phyloP scores from a whole-genome alignment of 257 asterid genomes.

The Ilex asprella region DNA sequence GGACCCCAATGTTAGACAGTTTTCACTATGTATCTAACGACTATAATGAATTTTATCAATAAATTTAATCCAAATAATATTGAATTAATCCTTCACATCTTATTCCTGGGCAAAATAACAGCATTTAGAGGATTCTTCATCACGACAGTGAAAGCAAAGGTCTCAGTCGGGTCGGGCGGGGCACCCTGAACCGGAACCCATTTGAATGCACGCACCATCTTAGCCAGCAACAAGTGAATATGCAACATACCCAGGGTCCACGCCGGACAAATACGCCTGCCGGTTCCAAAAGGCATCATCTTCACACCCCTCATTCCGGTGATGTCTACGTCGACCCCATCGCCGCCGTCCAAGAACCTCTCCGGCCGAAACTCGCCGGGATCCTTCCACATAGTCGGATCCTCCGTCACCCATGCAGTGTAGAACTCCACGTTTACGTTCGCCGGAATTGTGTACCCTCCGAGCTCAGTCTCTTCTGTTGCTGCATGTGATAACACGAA shows the following conservation, averaged over 20 bases:
- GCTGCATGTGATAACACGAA: constrained; percentile 80
- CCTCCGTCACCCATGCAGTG: constrained; percentile 91
- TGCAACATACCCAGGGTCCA: constrained; percentile 84
- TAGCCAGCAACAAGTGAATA: constrained; percentile 55
- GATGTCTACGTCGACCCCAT: constrained; percentile 79
- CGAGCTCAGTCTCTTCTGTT: constrained; percentile 53
- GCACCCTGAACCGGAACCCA: constrained; percentile 75
- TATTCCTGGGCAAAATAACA: constrained; percentile 48
- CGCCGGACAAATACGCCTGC: constrained; percentile 92
- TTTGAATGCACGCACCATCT: constrained; percentile 75
- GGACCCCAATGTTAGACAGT: no score
- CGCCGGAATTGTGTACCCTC: constrained; percentile 79
- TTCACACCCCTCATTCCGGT: constrained; percentile 78
- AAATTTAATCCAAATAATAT: no score
- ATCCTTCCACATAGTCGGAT: constrained; percentile 59
- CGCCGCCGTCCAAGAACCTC: constrained; percentile 78
- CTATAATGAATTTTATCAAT: no score
- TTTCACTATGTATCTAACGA: no score
- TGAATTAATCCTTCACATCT: no score
- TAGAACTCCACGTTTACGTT: constrained; percentile 74
- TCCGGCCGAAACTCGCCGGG: constrained; percentile 73
- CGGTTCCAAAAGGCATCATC: constrained; percentile 94
- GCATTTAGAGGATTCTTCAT: constrained; percentile 93
- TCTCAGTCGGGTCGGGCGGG: constrained; percentile 90
- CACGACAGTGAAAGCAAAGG: constrained; percentile 79